These are phyloP conservation scores for Incumbomyces delicatus DNA, from an alignment of 2,329 filamentous ascomycete species.

Conservation along the genomic window DNA sequence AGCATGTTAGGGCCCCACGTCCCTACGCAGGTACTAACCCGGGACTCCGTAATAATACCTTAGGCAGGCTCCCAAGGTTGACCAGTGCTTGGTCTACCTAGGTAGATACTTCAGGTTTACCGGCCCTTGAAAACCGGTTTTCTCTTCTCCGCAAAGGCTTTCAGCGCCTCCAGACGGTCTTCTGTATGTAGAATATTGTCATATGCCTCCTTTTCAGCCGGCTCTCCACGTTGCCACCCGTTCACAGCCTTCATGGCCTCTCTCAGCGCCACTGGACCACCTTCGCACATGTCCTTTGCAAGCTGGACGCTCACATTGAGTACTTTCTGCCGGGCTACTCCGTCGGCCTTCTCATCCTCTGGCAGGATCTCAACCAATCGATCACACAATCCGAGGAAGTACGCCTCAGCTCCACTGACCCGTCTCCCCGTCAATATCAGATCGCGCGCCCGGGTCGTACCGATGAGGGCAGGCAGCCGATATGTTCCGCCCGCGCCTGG, in stretches of 20 bases:
- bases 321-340: constrained; percentile 55
- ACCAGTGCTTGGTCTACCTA: too few species aligned
- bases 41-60: too few species aligned
- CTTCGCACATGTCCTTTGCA: constrained; percentile 78
- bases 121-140: constrained; percentile 54
- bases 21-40: too few species aligned
- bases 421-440: constrained; percentile 83
- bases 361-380: constrained; percentile 71
- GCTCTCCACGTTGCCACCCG: constrained; percentile 55
- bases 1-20: too few species aligned
- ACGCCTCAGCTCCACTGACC: constrained; percentile 73
- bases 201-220: constrained; percentile 80
- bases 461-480: constrained; percentile 73
- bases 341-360: constrained; percentile 42
- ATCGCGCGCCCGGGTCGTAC: constrained; percentile 71
- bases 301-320: constrained; percentile 67
- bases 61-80: too few species aligned
- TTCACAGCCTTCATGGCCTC: constrained; percentile 71
- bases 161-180: constrained; percentile 79
- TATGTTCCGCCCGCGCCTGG: constrained; percentile 90
- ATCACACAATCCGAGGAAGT: constrained; percentile 83
- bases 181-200: constrained; percentile 71
- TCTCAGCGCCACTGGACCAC: constrained; percentile 72
- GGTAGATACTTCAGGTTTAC: constrained; percentile 2
- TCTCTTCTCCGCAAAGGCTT: constrained; percentile 71